phyloP scores from a whole-genome alignment of 192 early-diverging fungal genomes.

The Backusella psychrophila region DNA sequence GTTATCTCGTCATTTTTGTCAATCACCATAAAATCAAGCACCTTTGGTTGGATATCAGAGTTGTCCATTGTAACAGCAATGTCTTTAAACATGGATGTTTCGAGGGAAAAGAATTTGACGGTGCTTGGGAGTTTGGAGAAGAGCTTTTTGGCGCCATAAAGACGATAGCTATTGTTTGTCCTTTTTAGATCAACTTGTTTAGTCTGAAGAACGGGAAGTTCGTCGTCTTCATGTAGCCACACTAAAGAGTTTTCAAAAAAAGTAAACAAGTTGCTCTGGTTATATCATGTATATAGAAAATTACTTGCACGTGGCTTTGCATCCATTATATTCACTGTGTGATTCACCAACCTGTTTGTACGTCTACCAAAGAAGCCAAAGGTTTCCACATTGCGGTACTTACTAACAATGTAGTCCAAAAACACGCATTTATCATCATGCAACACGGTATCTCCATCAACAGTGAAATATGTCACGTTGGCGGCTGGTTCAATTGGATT shows the following conservation, averaged over 20 bases:
- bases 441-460: not conserved
- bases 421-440: not conserved
- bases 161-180: not conserved
- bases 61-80: not conserved
- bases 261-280: no score
- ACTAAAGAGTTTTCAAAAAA: not conserved
- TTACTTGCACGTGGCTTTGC: not conserved
- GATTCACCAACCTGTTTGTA: not conserved
- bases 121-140: not conserved
- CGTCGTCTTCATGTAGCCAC: not conserved
- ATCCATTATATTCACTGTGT: not conserved
- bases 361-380: not conserved
- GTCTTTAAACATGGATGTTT: not conserved
- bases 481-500: not conserved
- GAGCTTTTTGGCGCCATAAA: not conserved
- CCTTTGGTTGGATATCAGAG: not conserved
- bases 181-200: not conserved
- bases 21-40: not conserved
- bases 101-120: not conserved
- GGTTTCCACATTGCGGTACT: not conserved
- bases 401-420: not conserved
- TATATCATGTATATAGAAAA: not conserved
- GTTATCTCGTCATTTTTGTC: not conserved
- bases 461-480: not conserved
- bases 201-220: not conserved